Evolutionary conservation across 441 rosid species (phyloP), one percentile per base, ranked within the genome.

Genomic region (Aleurites moluccanus): DNA sequence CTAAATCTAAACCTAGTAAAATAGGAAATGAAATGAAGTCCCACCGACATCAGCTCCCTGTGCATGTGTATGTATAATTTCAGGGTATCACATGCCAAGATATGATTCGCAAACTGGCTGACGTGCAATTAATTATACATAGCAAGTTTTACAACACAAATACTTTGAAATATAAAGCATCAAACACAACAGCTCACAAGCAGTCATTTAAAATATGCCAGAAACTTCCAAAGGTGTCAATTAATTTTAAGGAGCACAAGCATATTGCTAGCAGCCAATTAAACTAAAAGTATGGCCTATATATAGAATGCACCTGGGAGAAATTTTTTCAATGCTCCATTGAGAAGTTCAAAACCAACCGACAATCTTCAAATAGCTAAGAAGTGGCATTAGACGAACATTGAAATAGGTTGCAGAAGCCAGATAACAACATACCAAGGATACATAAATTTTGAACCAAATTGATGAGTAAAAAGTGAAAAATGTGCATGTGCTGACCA

Each of bases 381-480:
- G 67, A 77, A 87, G 81, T 56, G 92, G 93, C 59, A 20, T 71
- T 6, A 91, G 85, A 53, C 95, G 95, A 77, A 86, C 75, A 84
- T 87, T 83, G 82, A 90, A 86, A 79, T 79, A 81, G 73, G 95
- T 91, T 23, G 95, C 94, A 69, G 89, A 76, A 70, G 87, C 83
- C 83, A 93, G 77, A 80, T 86, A 93, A 79, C 86, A 86, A 80
- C 92, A 91, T 40, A 65, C 90, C 64, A 88, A 79, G 38, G 91
- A 80, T 67, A 89, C 90, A 76, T 89, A 90, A 30, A 89, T 56
- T 80, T 83, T 90, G 78, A 91, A 88, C 92, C 91, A 89, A 57
- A 85, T 64, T 65, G 90, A 88, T 35, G 89, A 87, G 89, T 83
- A 90, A 73, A 88, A 44, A 9, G 92, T 89, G 76, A 86, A 80